Evolutionary conservation across 768 basidiomycete species (phyloP).

Genomic region (Naganishia vaughanmartiniae): DNA sequence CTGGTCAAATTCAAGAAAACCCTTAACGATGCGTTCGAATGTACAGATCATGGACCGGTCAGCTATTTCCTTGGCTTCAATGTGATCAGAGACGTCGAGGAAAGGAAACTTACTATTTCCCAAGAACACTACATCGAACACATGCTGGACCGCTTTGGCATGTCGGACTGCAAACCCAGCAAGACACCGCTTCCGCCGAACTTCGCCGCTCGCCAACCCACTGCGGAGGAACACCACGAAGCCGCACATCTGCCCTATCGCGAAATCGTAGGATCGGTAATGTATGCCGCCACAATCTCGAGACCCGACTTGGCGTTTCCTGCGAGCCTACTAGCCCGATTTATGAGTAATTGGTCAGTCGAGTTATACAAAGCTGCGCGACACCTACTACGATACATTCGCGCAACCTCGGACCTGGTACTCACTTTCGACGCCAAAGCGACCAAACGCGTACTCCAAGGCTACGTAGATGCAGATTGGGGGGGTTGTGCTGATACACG

Average conservation of each 20-base stretch:
- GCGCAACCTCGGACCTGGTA: slow-evolving; percentile 25
- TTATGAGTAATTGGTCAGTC: slow-evolving; percentile 23
- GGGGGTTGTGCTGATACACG: slow-evolving; percentile 41
- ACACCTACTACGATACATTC: slow-evolving; percentile 34
- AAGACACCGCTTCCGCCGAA: slow-evolving; percentile 7
- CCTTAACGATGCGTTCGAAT: slow-evolving; percentile 19
- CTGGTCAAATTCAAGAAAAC: slow-evolving; percentile 6
- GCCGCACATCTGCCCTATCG: background rate
- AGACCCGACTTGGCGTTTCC: slow-evolving; percentile 33
- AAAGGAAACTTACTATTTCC: slow-evolving; percentile 18
- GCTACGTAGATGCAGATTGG: slow-evolving; percentile 47
- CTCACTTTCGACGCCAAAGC: slow-evolving; percentile 29
- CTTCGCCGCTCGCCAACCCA: background rate
- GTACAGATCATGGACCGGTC: background rate
- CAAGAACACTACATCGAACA: slow-evolving; percentile 33
- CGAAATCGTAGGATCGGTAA: background rate
- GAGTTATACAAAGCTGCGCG: slow-evolving; percentile 29
- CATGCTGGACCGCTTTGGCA: slow-evolving; percentile 22
- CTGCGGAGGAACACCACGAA: background rate
- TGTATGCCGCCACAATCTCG: slow-evolving; percentile 1
- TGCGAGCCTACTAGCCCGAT: slow-evolving; percentile 24
- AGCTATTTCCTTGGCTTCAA: slow-evolving; percentile 22
- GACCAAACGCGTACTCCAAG: background rate
- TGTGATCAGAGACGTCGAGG: slow-evolving; percentile 21
- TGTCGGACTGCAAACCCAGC: slow-evolving; percentile 6